phyloP scores from a whole-genome alignment of 495 filamentous ascomycete genomes.

The Neurospora tetrasperma region DNA sequence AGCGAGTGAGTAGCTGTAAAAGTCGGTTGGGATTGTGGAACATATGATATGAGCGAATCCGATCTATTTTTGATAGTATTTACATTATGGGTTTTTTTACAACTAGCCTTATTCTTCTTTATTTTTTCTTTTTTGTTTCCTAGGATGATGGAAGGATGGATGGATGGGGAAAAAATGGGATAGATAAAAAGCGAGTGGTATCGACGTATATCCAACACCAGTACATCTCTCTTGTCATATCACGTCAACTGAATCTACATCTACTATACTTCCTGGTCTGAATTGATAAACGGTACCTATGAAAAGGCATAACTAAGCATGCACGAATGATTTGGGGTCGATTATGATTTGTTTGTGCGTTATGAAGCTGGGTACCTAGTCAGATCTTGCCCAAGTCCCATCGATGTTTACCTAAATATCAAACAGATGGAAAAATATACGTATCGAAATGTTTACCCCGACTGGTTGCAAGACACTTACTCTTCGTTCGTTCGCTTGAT shows the following conservation, averaged over 20 bases:
- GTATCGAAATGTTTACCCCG: no score
- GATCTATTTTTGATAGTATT: background rate
- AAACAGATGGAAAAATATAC: no score
- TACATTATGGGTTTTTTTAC: background rate
- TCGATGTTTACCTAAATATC: no score
- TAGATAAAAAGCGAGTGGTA: background rate
- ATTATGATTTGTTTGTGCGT: no score
- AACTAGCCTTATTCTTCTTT: no score
- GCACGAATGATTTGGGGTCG: no score
- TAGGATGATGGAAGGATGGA: no score
- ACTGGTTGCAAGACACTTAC: no score
- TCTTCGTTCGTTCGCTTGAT: no score
- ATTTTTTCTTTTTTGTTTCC: background rate
- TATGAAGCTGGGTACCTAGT: no score
- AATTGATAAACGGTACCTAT: background rate
- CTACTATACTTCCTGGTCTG: background rate
- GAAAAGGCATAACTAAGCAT: no score
- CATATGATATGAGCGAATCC: background rate
- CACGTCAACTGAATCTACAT: background rate
- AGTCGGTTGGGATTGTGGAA: background rate
- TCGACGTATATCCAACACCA: background rate
- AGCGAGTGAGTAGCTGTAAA: background rate
- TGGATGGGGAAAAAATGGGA: background rate
- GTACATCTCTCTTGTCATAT: background rate
- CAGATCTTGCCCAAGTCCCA: no score